Evolutionary conservation across 108 stramenopile species (phyloP).

Genomic region (Discostella stelligeroides): DNA sequence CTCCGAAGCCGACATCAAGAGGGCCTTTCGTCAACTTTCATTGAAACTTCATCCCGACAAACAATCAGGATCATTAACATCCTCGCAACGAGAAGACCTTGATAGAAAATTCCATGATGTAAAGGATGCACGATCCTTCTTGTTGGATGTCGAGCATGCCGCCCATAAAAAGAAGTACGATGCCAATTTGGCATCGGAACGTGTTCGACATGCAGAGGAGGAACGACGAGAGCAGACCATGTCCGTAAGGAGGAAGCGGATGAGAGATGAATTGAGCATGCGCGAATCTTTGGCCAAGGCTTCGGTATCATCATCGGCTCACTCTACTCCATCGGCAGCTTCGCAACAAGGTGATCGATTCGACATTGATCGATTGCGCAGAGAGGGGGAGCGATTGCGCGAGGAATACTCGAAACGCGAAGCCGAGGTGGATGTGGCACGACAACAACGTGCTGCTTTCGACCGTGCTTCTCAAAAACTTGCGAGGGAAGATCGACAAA

Average conservation of each 20-base stretch:
- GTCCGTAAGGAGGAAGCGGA: slow-evolving; percentile 66
- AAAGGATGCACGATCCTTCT: slow-evolving; percentile 64
- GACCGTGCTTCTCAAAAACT: slow-evolving; percentile 37
- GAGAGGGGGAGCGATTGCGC: slow-evolving; percentile 62
- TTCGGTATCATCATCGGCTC: not conserved
- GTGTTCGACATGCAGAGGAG: slow-evolving; percentile 59
- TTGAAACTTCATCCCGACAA: slow-evolving; percentile 94
- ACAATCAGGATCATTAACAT: slow-evolving; percentile 56
- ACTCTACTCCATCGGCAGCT: not conserved
- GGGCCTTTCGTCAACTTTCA: slow-evolving; percentile 72
- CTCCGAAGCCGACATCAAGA: slow-evolving; percentile 74
- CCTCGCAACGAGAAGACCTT: slow-evolving; percentile 26
- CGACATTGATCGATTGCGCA: slow-evolving; percentile 60
- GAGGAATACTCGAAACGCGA: slow-evolving; percentile 62
- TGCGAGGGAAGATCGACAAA: slow-evolving; percentile 65
- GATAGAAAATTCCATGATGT: slow-evolving; percentile 63
- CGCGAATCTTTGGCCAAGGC: slow-evolving; percentile 57
- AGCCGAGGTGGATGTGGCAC: slow-evolving; percentile 47
- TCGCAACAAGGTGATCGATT: slow-evolving; percentile 40
- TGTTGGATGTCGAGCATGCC: slow-evolving; percentile 64
- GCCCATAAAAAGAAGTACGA: slow-evolving; percentile 61
- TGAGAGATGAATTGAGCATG: slow-evolving; percentile 68
- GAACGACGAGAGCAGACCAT: slow-evolving; percentile 66
- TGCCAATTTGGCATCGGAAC: slow-evolving; percentile 64
- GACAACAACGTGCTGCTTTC: slow-evolving; percentile 32